Conservation (phyloP, 202 grass and related monocot species). For the Panicum hallii region DNA sequence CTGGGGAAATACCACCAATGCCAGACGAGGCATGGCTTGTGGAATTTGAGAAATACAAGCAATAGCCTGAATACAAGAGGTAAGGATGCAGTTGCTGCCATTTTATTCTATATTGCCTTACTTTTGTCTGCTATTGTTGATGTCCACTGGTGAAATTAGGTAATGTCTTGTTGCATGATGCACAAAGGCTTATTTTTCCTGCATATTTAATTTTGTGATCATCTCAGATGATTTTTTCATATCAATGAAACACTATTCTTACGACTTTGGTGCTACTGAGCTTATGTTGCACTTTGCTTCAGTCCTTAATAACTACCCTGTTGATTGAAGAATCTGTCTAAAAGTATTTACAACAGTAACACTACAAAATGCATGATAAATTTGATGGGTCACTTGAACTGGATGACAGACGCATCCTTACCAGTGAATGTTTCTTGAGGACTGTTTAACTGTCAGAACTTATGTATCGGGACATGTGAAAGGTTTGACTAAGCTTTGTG, state of each 20-base stretch:
- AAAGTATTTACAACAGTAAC: slow-evolving; percentile 2
- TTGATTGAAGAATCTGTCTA: not conserved
- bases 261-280: slow-evolving; percentile 10
- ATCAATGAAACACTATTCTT: not conserved
- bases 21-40: slow-evolving; percentile 68
- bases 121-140: not conserved
- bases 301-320: slow-evolving; percentile 15
- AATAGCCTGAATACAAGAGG: slow-evolving; percentile 84
- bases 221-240: not conserved
- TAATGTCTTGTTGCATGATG: not conserved
- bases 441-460: not conserved
- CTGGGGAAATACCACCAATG: slow-evolving; percentile 78
- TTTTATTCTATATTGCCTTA: not conserved
- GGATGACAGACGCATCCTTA: not conserved
- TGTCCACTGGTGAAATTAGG: slow-evolving; percentile 6
- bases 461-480: slow-evolving; percentile 7
- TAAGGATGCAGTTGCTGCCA: slow-evolving; percentile 26
- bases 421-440: not conserved
- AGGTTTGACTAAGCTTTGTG: not conserved
- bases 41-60: slow-evolving; percentile 93
- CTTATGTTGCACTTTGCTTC: not conserved
- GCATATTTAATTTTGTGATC: not conserved
- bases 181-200: slow-evolving; percentile 17
- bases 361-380: not conserved
- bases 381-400: not conserved